Base-by-base conservation (phyloP, 2,329 filamentous ascomycete species). In the Fusarium sp. region DNA sequence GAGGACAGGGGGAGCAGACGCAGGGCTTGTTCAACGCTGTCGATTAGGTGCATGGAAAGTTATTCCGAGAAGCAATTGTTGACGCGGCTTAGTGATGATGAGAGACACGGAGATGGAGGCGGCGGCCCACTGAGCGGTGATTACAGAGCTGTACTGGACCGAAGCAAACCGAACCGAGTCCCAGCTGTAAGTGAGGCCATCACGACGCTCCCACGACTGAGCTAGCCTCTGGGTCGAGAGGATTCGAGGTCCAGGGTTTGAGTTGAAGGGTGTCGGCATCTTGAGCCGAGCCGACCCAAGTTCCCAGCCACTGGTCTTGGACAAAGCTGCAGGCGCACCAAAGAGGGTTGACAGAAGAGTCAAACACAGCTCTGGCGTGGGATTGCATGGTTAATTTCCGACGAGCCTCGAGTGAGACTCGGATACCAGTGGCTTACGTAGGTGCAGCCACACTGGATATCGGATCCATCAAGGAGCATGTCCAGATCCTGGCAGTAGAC, bases 101-200 rank as follows among this genome's bases (percentile, higher is more conserved):
- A 59, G 16, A 58, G 54, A 35, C 54, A 6, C 20, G 2, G 27
- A 18, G 31, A 27, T 57, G 52, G n/a, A 57, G 52, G n/a, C 52
- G 29, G 47, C 18, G 9, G 9, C 54, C 54, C 31, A 58, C 38
- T 38, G 54, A 38, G 33, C 20, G 33, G 33, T 33, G 35, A 59
- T 20, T n/a, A 33, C n/a, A 9, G 54, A 52, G 40, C 10, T 50
- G 35, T 29, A 31, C 33, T 66, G 60, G 50, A 33, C 74, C 66
- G 74, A 74, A 66, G 50, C 69, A 74, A 73, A 22, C 54, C 61
- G 42, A 52, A 27, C 25, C 54, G 29, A 27, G 18, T 50, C 42
- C 13, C 18, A 40, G 36, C 47, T 27, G 33, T 18, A 65, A 33
- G 65, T 65, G 61, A 60, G 70, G 57, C 22, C 31, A 58, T 62